Base-by-base conservation (phyloP, 2,329 filamentous ascomycete genomes). In the Colletotrichum sp. region DNA sequence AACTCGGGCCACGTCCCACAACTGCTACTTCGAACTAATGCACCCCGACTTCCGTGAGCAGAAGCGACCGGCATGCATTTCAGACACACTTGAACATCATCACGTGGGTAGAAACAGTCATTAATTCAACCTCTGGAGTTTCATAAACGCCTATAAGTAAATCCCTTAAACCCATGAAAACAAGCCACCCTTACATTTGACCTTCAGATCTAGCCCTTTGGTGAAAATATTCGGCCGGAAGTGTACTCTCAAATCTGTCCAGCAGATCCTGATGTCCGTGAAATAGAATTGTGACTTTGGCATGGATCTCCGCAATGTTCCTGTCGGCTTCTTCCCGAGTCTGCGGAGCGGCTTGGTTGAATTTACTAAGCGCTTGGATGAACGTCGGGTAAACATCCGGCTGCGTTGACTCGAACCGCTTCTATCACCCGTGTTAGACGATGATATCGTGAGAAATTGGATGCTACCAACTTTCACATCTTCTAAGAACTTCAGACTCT, bases 201-300 rank as follows among this genome's bases (percentile, higher is more conserved):
- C 66, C 18, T 1, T 73, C 57, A 21, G 65, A 59, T 24, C 18
- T 69, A 9, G 57, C 55, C 48, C 71, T 43, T 43, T 71, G 68
- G 7, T 64, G 12, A 8, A 75, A 60, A 32, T 75, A 72, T 6
- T 72, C 73, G 10, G 16, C 28, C 1, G 73, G 73, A 14, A 75
- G 69, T 12, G 55, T 68, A 18, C 63, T 68, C 26, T 75, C 73
- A 16, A 75, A 75, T n/a, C 69, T 72, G 14, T 75, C 69, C n/a
- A 75, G 21, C 26, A 75, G 57, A 21, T 75, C 73, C 12, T 18
- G 24, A 16, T 75, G 73, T 13, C 73, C 73, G 5, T 59, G 69
- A 8, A 75, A 52, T 16, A 75, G 9, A 1, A 16, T 59, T 18
- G 39, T 64, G 10, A 60, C 73, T 9, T 26, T 72, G 14, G 65